Conservation (phyloP, 2,329 filamentous ascomycete genomes). For the Fusarium anthophilum region DNA sequence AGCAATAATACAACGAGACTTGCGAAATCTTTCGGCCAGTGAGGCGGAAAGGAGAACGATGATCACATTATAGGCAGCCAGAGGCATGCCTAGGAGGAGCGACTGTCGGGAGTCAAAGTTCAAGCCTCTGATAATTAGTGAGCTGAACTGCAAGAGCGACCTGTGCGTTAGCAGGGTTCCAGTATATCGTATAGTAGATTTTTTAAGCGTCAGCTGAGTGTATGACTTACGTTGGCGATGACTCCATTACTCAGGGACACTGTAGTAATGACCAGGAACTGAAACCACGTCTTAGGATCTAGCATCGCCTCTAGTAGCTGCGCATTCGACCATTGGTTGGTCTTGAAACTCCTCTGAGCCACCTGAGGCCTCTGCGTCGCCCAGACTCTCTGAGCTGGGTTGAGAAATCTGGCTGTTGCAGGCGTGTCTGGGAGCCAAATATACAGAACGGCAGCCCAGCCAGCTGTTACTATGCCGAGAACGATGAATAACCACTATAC, state of each 20-base stretch:
- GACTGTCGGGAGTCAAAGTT: background rate
- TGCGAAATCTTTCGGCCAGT: background rate
- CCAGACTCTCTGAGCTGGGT: background rate
- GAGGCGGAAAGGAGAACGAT: background rate
- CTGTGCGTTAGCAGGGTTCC: accelerated
- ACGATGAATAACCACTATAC: background rate
- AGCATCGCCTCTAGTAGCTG: background rate
- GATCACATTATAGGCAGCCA: background rate
- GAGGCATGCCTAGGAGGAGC: background rate
- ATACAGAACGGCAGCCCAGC: background rate
- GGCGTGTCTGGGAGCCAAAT: background rate
- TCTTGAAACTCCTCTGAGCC: background rate
- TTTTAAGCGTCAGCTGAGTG: accelerated
- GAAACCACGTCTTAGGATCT: background rate
- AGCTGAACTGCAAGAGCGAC: background rate
- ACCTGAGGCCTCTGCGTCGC: background rate
- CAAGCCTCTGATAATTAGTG: background rate
- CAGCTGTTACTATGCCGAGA: background rate
- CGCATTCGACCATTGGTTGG: background rate
- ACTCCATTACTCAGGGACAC: background rate
- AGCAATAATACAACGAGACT: background rate
- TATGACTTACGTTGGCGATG: background rate
- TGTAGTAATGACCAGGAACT: background rate
- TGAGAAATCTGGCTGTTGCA: background rate
- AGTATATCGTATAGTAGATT: background rate